Evolutionary conservation across 1,284 basidiomycete genomes (phyloP), one percentile per base, ranked within the genome.

Genomic region (Austropuccinia psidii): DNA sequence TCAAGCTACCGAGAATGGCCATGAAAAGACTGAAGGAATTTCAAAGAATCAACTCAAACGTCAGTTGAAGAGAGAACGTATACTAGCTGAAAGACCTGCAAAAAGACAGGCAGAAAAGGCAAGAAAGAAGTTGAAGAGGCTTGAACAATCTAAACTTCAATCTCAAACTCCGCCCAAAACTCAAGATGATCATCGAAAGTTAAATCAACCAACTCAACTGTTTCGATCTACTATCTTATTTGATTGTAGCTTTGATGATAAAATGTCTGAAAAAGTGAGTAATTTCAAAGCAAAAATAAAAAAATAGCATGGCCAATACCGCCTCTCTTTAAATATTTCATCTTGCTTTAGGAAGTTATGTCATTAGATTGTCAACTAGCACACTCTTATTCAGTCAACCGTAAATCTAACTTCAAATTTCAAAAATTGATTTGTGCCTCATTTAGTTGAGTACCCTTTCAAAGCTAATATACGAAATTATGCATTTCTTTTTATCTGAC

Each of bases 161-260:
- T n/a, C n/a, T n/a, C 5, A 47, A 6, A 47, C 4, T 9, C 4
- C 29, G n/a, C 13, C 15, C 6, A 66, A 35, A 55, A 68, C n/a
- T 27, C 15, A 13, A 67, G 8, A 37, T 15, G 15, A 39, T 13
- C 17, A 37, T 21, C 33, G 39, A 13, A 60, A 35, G 39, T 37
- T n/a, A 21, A 37, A 60, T 2, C 24, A 45, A 24, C 6, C n/a
- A 4, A 29, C 19, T 6, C 2, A 21, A 13, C 35, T 72, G 31
- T 93, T 92, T 79, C 84, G 85, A 19, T 91, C 90, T 9, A 86
- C 85, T 41, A 85, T 98, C 1, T 86, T 96, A 24, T 82, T 98
- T 33, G 96, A 99, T 82, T 84, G 96, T 7, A 92, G 89, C 1
- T 99, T 98, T 80, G 96, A 99, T 80, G 87, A 93, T 58, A 85